These are phyloP conservation scores for Whalleya microplaca DNA, from an alignment of 2,329 filamentous ascomycete species.

Conservation along the genomic window DNA sequence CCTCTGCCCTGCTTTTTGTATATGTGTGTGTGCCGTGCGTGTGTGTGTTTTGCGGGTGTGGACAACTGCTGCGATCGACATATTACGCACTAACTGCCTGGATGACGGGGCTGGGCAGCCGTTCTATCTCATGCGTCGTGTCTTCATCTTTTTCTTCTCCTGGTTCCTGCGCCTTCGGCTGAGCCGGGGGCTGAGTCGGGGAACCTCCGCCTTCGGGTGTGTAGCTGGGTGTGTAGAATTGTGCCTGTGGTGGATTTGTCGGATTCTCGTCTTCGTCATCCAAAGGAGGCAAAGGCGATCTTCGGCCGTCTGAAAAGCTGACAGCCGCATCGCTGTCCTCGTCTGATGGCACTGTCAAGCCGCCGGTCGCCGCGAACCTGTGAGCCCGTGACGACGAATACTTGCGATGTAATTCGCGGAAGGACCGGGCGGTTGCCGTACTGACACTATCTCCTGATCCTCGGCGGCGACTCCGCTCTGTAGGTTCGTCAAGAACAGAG, in stretches of 20 bases:
- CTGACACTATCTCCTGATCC: conserved; percentile 67
- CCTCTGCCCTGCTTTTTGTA: background rate
- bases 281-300: conserved; percentile 58
- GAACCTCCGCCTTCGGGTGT: conserved; percentile 47
- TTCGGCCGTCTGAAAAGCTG: conserved; percentile 62
- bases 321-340: conserved; percentile 64
- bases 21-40: too few relatives aligned
- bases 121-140: conserved; percentile 25
- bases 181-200: conserved; percentile 31
- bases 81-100: conserved; percentile 40
- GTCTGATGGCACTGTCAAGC: conserved; percentile 55
- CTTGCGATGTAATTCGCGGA: conserved; percentile 64
- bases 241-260: conserved; percentile 30
- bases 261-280: conserved; percentile 34
- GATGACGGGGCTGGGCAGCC: conserved; percentile 39
- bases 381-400: conserved; percentile 58
- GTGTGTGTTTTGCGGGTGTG: background rate
- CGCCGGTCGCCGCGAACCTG: conserved; percentile 45
- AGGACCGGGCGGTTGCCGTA: conserved; percentile 69
- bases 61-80: background rate
- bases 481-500: conserved; percentile 51
- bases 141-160: conserved; percentile 28
- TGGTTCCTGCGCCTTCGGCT: conserved; percentile 23
- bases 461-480: conserved; percentile 54
- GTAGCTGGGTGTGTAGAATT: conserved; percentile 49